Conservation (phyloP, 2,329 filamentous ascomycete genomes). For the Scytalidium sp. region DNA sequence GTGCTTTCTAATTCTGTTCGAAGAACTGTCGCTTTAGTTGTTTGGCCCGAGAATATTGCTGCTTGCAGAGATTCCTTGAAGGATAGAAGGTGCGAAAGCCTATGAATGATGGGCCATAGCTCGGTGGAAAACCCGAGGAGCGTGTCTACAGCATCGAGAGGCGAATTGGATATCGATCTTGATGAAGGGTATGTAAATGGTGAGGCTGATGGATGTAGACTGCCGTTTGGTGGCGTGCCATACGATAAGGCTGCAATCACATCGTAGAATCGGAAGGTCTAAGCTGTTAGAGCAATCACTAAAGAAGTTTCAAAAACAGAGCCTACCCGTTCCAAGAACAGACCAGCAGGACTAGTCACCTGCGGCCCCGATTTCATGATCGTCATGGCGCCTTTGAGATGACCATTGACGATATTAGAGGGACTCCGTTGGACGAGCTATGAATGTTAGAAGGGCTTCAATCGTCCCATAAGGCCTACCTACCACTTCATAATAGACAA, state of each 20-base stretch:
- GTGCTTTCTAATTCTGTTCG: slow-evolving; percentile 30
- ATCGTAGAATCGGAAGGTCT: slow-evolving; percentile 66
- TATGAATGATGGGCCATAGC: slow-evolving; percentile 62
- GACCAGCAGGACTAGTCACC: slow-evolving; percentile 46
- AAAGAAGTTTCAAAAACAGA: neutral
- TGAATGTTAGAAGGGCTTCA: slow-evolving; percentile 12
- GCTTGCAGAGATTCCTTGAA: slow-evolving; percentile 50
- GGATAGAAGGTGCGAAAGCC: slow-evolving; percentile 51
- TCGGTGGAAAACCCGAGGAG: slow-evolving; percentile 60
- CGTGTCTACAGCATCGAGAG: slow-evolving; percentile 52
- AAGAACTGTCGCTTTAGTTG: slow-evolving; percentile 23
- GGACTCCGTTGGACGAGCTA: slow-evolving; percentile 59
- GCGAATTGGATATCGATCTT: slow-evolving; percentile 35
- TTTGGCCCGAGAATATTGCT: slow-evolving; percentile 38
- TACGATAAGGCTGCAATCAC: slow-evolving; percentile 62
- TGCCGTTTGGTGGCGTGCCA: slow-evolving; percentile 54
- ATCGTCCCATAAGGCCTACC: slow-evolving; percentile 21
- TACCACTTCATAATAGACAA: slow-evolving; percentile 64
- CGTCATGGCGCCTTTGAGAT: slow-evolving; percentile 59
- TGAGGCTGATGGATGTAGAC: slow-evolving; percentile 43
- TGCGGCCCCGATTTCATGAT: slow-evolving; percentile 51
- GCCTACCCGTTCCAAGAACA: slow-evolving; percentile 57
- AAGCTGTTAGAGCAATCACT: slow-evolving; percentile 17
- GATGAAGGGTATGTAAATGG: slow-evolving; percentile 34
- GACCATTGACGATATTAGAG: slow-evolving; percentile 58